phyloP scores from a whole-genome alignment of 345 rosid genomes.

The Melaleuca quinquenervia region DNA sequence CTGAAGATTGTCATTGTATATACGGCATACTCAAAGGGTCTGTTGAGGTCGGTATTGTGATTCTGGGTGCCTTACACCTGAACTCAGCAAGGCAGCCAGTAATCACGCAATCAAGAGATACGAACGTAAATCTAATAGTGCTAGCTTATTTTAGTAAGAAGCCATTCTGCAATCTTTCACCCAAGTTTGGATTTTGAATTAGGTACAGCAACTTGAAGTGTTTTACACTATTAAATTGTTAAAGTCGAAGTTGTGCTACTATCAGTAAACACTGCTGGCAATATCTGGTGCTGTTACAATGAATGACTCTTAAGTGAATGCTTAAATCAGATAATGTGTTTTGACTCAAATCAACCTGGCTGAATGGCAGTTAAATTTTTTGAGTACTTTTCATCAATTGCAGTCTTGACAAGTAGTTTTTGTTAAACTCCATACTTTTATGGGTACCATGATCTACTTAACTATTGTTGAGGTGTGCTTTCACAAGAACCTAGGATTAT shows the following conservation, averaged over 20 bases:
- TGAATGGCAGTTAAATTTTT: not conserved
- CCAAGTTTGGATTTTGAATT: not conserved
- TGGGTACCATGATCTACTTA: not conserved
- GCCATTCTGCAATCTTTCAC: not conserved
- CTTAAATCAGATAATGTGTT: not conserved
- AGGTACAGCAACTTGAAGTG: not conserved
- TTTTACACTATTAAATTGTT: not conserved
- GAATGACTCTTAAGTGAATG: not conserved
- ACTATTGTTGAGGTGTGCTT: not conserved
- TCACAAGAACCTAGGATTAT: not conserved
- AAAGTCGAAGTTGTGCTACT: not conserved
- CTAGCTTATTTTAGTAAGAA: not conserved
- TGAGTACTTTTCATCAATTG: not conserved
- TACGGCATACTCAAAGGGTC: not conserved
- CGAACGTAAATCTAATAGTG: not conserved
- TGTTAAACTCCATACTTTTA: not conserved
- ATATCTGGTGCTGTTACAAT: not conserved
- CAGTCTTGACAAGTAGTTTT: not conserved
- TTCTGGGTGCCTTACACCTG: not conserved
- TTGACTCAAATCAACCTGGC: not conserved
- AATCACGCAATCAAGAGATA: not conserved
- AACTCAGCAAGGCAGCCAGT: not conserved
- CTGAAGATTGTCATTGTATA: not conserved
- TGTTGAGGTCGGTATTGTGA: not conserved
- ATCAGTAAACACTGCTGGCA: not conserved